A percentile compares a stretch with the other conserved stretches of the same genome.
phyloP scores from a whole-genome alignment of 2,329 filamentous ascomycete genomes.

The Aspergillus clavatus region DNA sequence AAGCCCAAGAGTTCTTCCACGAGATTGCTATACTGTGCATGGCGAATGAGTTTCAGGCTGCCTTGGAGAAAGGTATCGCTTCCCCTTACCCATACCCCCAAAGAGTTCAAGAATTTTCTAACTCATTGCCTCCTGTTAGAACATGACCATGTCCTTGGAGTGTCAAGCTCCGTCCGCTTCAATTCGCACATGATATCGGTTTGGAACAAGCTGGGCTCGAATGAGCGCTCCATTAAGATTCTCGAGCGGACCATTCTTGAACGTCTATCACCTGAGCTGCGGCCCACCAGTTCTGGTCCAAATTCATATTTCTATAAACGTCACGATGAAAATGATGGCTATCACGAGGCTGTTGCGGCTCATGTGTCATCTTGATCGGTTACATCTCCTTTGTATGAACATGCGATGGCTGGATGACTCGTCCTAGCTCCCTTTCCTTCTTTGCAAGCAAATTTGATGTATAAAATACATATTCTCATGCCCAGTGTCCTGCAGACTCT shows the following conservation, averaged over 20 bases:
- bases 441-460: not conserved
- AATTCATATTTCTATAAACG: conserved; percentile 66
- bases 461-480: not conserved
- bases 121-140: conserved; percentile 43
- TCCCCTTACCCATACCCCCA: not conserved
- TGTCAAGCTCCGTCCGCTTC: conserved; percentile 82
- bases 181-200: conserved; percentile 83
- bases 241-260: conserved; percentile 69
- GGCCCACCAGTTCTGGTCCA: conserved; percentile 56
- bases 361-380: not conserved
- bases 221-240: conserved; percentile 70
- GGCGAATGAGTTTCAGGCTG: conserved; percentile 44
- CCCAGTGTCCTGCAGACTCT: not conserved
- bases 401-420: too few relatives aligned
- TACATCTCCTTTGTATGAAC: not conserved
- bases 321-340: conserved; percentile 82
- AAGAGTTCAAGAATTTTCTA: not conserved
- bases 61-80: conserved; percentile 75
- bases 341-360: conserved; percentile 48
- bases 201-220: conserved; percentile 86
- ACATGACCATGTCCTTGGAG: conserved; percentile 79
- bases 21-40: conserved; percentile 33
- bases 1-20: conserved; percentile 49
- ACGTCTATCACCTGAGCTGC: conserved; percentile 66
- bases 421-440: not conserved